Evolutionary conservation across 257 asterid genomes (phyloP).

Genomic region (Echites panduratus): DNA sequence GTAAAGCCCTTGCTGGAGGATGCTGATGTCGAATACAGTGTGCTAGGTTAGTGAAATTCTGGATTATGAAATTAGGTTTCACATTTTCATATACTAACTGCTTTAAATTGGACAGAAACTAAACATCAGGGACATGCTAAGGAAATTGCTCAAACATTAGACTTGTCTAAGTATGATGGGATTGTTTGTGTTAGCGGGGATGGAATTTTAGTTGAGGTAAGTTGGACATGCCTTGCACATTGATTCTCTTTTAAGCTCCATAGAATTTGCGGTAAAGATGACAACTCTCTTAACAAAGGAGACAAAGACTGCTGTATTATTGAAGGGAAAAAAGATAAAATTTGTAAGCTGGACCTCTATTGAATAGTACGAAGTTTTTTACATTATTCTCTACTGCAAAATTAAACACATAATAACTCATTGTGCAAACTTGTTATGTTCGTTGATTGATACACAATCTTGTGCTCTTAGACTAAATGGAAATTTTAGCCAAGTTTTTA

Average conservation of each 20-base stretch:
- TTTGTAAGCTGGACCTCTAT: background rate
- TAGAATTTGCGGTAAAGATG: background rate
- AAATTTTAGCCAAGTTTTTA: too few species aligned
- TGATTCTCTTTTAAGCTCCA: background rate
- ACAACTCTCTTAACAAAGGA: background rate
- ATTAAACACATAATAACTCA: background rate
- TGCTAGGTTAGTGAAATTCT: slow-evolving; percentile 44
- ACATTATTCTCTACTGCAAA: background rate
- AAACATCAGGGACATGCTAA: slow-evolving; percentile 71
- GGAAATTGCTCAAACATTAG: slow-evolving; percentile 63
- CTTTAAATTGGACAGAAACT: slow-evolving; percentile 52
- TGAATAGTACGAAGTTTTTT: background rate
- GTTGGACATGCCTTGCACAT: slow-evolving; percentile 15
- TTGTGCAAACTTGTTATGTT: background rate
- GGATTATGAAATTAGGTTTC: background rate
- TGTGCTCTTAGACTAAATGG: background rate
- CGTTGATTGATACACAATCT: background rate
- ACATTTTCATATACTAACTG: background rate
- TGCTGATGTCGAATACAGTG: slow-evolving; percentile 56
- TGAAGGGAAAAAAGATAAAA: too few species aligned
- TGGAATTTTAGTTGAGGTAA: slow-evolving; percentile 89
- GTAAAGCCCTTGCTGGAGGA: slow-evolving; percentile 92
- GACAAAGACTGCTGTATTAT: background rate
- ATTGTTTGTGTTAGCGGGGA: slow-evolving; percentile 94
- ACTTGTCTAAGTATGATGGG: slow-evolving; percentile 68